Evolutionary conservation across 129 eudicot genomes (phyloP).

Genomic region (Apium graveolens): DNA sequence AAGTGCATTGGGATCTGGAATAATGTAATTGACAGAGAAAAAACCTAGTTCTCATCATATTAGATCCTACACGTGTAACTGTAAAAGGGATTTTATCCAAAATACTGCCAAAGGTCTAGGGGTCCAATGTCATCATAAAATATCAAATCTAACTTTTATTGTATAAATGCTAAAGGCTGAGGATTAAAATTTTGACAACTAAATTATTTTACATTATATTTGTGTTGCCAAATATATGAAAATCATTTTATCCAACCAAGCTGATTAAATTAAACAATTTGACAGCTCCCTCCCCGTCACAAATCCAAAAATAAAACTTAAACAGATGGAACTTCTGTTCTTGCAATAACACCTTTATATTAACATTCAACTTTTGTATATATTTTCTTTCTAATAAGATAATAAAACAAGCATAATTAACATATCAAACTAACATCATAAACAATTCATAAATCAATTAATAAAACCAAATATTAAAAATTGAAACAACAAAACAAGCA

Average conservation of each 20-base stretch:
- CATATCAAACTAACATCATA: too few relatives aligned
- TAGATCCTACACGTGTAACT: background rate
- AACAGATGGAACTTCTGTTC: background rate
- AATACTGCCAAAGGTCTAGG: background rate
- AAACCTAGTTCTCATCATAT: background rate
- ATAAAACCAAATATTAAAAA: too few relatives aligned
- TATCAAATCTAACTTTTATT: too few relatives aligned
- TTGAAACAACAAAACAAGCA: too few relatives aligned
- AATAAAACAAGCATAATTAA: too few relatives aligned
- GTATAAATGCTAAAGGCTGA: background rate
- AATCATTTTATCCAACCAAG: too few relatives aligned
- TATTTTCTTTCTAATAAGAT: background rate
- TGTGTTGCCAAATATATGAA: too few relatives aligned
- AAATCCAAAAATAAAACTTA: background rate
- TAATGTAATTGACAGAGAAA: background rate
- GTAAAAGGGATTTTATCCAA: background rate
- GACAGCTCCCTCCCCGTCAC: background rate
- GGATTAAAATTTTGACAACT: too few relatives aligned
- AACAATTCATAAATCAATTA: too few relatives aligned
- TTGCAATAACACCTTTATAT: background rate
- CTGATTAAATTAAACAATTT: too few relatives aligned
- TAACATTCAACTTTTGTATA: background rate
- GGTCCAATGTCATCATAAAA: background rate
- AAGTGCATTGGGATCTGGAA: background rate
- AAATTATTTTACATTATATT: too few relatives aligned